Evolutionary conservation across 108 stramenopile species (phyloP).

Genomic region (Pseudonitzschia pungens): DNA sequence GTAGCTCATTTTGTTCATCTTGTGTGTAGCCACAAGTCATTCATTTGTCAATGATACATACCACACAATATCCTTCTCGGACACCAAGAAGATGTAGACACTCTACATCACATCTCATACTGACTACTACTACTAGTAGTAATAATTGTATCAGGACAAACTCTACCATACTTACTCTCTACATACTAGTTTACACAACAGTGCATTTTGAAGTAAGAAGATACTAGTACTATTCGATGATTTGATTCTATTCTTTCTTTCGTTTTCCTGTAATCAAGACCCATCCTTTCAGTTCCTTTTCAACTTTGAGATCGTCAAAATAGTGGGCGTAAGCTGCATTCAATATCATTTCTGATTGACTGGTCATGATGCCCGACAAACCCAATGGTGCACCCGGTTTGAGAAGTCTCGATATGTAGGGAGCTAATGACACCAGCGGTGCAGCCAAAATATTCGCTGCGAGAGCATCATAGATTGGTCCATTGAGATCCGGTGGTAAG

Average conservation of each 20-base stretch:
- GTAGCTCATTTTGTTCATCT: no score
- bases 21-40: no score
- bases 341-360: slow-evolving; percentile 55
- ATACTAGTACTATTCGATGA: no score
- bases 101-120: no score
- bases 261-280: slow-evolving; percentile 72
- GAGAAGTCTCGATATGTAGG: slow-evolving; percentile 53
- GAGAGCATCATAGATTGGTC: slow-evolving; percentile 59
- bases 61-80: no score
- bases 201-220: no score
- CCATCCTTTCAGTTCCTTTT: slow-evolving; percentile 52
- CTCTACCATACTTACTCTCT: no score
- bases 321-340: slow-evolving; percentile 52
- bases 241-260: slow-evolving; percentile 8
- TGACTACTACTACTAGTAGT: no score
- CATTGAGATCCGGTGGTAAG: slow-evolving; percentile 51
- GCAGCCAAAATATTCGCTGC: slow-evolving; percentile 81
- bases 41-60: no score
- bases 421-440: slow-evolving; percentile 59
- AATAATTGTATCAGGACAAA: no score
- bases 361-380: slow-evolving; percentile 64
- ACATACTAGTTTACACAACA: no score
- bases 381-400: slow-evolving; percentile 65
- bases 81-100: no score
- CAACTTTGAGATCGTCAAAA: slow-evolving; percentile 69